Conservation (phyloP, 1,284 basidiomycete genomes). For the Apiotrichum akiyoshidainum region DNA sequence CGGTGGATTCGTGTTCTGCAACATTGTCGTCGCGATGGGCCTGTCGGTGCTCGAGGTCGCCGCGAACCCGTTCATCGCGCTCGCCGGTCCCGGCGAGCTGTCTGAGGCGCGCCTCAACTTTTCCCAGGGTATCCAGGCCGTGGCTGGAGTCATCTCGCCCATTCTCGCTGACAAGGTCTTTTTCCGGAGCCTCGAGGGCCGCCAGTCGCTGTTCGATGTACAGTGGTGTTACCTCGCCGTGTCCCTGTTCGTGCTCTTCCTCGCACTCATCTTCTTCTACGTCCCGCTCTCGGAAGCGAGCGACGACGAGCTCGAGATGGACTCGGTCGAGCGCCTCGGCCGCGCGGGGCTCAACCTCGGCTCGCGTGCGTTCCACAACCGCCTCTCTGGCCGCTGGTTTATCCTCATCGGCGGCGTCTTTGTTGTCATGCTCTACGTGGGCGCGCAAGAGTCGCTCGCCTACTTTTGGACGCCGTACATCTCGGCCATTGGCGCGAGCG, state of each 20-base stretch:
- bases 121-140: constrained; percentile 47
- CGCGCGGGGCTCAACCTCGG: constrained; percentile 23
- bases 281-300: constrained; percentile 43
- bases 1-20: constrained; percentile 47
- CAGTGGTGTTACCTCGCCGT: constrained; percentile 51
- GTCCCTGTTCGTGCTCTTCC: constrained; percentile 43
- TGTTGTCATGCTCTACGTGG: constrained; percentile 41
- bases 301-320: constrained; percentile 42
- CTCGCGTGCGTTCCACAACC: constrained; percentile 16
- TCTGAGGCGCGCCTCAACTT: constrained; percentile 46
- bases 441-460: constrained; percentile 44
- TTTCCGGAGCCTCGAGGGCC: constrained; percentile 29
- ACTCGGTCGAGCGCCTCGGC: constrained; percentile 30
- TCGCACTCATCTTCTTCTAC: constrained; percentile 49
- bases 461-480: constrained; percentile 34
- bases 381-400: constrained; percentile 23
- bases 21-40: constrained; percentile 44
- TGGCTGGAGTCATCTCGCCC: constrained; percentile 40
- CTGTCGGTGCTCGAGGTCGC: constrained; percentile 45
- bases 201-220: constrained; percentile 37
- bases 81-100: constrained; percentile 46
- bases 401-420: constrained; percentile 28
- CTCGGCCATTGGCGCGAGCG: constrained; percentile 18
- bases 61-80: constrained; percentile 49
- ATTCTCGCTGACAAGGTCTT: constrained; percentile 42